Conservation (phyloP, 1,284 basidiomycete genomes). For the Phellopilus nigrolimitatus region DNA sequence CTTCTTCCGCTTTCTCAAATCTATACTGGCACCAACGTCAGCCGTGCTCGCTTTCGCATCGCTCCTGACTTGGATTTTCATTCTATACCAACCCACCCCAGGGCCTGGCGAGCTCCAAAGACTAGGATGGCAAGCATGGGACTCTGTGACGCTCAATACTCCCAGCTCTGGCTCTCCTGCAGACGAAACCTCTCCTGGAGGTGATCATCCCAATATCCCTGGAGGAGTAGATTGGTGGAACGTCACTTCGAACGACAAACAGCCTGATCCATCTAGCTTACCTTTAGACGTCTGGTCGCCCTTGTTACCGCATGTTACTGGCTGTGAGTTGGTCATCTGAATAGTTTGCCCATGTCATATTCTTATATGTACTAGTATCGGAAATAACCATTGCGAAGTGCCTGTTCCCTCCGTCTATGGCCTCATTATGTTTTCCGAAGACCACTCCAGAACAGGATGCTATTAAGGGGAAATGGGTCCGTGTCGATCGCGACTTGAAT, state of each 20-base stretch:
- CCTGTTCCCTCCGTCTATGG: slow-evolving; percentile 55
- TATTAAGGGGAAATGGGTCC: slow-evolving; percentile 84
- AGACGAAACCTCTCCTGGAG: slow-evolving; percentile 26
- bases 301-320: slow-evolving; percentile 75
- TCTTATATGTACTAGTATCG: slow-evolving; percentile 49
- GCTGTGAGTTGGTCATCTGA: slow-evolving; percentile 47
- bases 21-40: slow-evolving; percentile 52
- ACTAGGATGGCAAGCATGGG: slow-evolving; percentile 93
- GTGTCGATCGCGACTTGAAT: slow-evolving; percentile 75
- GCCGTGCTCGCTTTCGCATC: slow-evolving; percentile 62
- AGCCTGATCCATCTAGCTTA: slow-evolving; percentile 54
- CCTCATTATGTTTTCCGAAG: slow-evolving; percentile 61
- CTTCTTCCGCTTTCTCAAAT: slow-evolving; percentile 38
- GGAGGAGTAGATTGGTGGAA: slow-evolving; percentile 83
- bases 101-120: slow-evolving; percentile 69
- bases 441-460: slow-evolving; percentile 72
- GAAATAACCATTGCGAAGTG: slow-evolving; percentile 76
- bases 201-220: too few species aligned
- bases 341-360: slow-evolving; percentile 2
- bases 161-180: slow-evolving; percentile 7
- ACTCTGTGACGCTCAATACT: slow-evolving; percentile 37
- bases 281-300: slow-evolving; percentile 82
- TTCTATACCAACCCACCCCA: slow-evolving; percentile 68
- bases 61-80: slow-evolving; percentile 68
- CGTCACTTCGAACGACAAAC: slow-evolving; percentile 38